Base-by-base conservation (phyloP, 1,139 yeast species). In the Geotrichum carabidarum region DNA sequence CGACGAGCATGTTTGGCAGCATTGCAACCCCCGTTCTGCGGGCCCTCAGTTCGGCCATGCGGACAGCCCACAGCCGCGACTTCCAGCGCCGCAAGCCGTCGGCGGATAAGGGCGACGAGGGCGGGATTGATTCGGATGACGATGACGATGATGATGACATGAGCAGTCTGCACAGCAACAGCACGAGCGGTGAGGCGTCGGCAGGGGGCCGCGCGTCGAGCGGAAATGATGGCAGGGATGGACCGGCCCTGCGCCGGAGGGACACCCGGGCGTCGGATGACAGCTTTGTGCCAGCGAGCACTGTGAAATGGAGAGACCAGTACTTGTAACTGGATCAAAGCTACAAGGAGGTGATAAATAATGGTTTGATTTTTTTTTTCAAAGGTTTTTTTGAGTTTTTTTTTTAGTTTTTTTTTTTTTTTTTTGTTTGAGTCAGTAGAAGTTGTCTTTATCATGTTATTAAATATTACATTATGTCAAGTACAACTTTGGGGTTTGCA, bases 1-100 rank as follows among this genome's bases (percentile, higher is more conserved):
- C 57, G 27, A 56, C 58, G 7, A 50, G 51, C 44, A 58, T 62
- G 11, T 59, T 67, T 38, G 57, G 63, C 17, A 56, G 60, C 22
- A 40, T 60, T 18, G 68, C 70, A 9, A 62, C 76, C 7, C 72
- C 75, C 1, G 69, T 76, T 3, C 69, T 80, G 50, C 73, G 71
- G 49, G 75, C 77, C 41, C 73, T 88, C 18, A 76, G 86, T n/a
- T 78, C 78, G 53, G 80, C 81, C 1, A 75, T 90, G 62, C 84
- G 85, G 32, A 78, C 77, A 66, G 97, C 97, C 0, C 97, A 90
- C 66, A 83, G 89, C 40, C 85, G 85, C 64, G 97, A 90, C 72
- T 90, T 90, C 75, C 95, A 89, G 71, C 78, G 95, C 60, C 73
- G 83, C 54, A 78, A 62, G 66, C 72, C 75, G 2, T 67, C 67